phyloP scores from a whole-genome alignment of 1,284 basidiomycete genomes.

The Fomitopsis betulina region DNA sequence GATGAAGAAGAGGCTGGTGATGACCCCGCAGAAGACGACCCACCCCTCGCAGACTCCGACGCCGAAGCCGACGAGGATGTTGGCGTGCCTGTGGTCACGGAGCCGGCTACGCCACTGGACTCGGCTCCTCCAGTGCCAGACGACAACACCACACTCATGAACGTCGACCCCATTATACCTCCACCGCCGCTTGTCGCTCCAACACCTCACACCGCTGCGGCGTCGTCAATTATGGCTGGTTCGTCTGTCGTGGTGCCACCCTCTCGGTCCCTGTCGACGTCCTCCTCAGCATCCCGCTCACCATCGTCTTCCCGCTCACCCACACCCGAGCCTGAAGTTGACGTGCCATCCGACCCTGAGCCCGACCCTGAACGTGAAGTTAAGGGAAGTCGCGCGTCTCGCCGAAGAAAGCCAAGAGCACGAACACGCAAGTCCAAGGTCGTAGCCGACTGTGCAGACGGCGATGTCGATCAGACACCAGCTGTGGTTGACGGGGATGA shows the following conservation, averaged over 20 bases:
- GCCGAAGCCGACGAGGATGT: constrained; percentile 16
- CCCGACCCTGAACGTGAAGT: constrained; percentile 22
- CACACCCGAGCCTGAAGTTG: constrained; percentile 32
- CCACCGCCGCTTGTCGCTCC: constrained; percentile 36
- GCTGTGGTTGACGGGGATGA: constrained; percentile 36
- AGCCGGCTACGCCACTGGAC: constrained; percentile 2
- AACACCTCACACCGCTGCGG: constrained; percentile 37
- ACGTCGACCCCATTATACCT: constrained; percentile 35
- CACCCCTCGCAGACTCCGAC: constrained; percentile 20
- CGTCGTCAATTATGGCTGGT: constrained; percentile 50
- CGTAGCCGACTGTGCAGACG: constrained; percentile 31
- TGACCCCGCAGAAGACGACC: constrained; percentile 27
- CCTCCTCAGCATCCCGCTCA: constrained; percentile 29
- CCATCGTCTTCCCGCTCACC: constrained; percentile 41
- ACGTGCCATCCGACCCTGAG: constrained; percentile 22
- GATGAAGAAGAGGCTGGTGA: constrained; percentile 22
- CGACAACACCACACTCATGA: constrained; percentile 16
- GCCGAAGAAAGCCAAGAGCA: constrained; percentile 18
- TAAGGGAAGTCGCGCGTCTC: constrained; percentile 23
- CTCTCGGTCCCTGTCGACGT: constrained; percentile 29
- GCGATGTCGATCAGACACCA: constrained; percentile 35
- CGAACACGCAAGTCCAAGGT: constrained; percentile 22
- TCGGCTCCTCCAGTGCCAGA: constrained; percentile 9
- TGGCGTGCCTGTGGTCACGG: constrained; percentile 5
- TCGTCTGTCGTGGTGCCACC: constrained; percentile 36